These are phyloP conservation scores for Monosporascus sp. DNA, from an alignment of 2,329 filamentous ascomycete species.

Conservation along the genomic window DNA sequence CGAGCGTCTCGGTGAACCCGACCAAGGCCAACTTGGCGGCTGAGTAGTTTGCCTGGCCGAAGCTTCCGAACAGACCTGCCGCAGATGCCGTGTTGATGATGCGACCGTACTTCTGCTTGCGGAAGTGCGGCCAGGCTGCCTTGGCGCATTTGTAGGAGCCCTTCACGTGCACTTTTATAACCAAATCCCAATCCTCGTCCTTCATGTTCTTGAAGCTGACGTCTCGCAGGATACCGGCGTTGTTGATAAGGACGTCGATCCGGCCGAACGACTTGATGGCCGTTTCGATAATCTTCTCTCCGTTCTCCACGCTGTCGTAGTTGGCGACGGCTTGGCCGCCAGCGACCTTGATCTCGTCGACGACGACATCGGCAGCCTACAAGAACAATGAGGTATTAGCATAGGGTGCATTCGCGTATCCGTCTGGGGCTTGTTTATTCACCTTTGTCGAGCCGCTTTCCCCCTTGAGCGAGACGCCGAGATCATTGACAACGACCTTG, in stretches of 20 bases:
- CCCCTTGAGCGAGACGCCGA: slow-evolving; percentile 88
- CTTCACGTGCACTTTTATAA: slow-evolving; percentile 86
- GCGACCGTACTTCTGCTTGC: slow-evolving; percentile 97
- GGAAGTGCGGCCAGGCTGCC: slow-evolving; percentile 95
- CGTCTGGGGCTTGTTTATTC: slow-evolving; percentile 20
- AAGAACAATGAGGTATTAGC: slow-evolving; percentile 16
- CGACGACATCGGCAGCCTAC: slow-evolving; percentile 76
- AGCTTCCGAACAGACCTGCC: slow-evolving; percentile 90
- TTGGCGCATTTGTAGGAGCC: slow-evolving; percentile 93
- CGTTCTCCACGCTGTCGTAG: slow-evolving; percentile 91
- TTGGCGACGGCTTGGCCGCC: slow-evolving; percentile 97
- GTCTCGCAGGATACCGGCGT: slow-evolving; percentile 91
- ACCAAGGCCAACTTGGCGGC: slow-evolving; percentile 94
- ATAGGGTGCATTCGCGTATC: slow-evolving; percentile 1
- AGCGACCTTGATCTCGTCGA: slow-evolving; percentile 75
- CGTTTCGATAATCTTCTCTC: slow-evolving; percentile 89
- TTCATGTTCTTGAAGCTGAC: slow-evolving; percentile 99
- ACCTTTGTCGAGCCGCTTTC: slow-evolving; percentile 86
- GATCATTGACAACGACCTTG: slow-evolving; percentile 93
- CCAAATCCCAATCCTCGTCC: slow-evolving; percentile 93
- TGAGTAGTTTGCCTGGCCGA: slow-evolving; percentile 96
- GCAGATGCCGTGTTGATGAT: slow-evolving; percentile 97
- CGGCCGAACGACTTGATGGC: slow-evolving; percentile 77
- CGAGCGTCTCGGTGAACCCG: slow-evolving; percentile 94
- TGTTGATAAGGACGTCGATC: slow-evolving; percentile 95